phyloP scores from a whole-genome alignment of 495 filamentous ascomycete species.

The Chaetomium tenue region DNA sequence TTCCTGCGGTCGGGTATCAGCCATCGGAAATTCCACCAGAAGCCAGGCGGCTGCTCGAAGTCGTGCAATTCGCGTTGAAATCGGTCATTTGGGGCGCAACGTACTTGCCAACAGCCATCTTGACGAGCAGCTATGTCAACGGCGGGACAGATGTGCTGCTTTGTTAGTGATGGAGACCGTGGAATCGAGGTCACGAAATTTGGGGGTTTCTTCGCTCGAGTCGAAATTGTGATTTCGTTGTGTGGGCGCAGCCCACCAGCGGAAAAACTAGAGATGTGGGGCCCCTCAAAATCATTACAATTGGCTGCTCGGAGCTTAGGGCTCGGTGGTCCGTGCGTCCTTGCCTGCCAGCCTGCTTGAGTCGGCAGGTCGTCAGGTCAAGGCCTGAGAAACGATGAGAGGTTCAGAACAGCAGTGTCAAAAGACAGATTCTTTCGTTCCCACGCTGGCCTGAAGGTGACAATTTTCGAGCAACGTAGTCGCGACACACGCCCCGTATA shows the following conservation, averaged over 20 bases:
- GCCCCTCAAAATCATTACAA: slow-evolving; percentile 15
- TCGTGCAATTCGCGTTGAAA: slow-evolving; percentile 23
- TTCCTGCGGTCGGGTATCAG: slow-evolving; percentile 69
- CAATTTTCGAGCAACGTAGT: not conserved
- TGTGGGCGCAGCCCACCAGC: slow-evolving; percentile 35
- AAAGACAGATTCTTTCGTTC: not conserved
- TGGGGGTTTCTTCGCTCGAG: slow-evolving; percentile 35
- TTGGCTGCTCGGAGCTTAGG: slow-evolving; percentile 38
- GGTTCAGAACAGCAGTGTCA: not conserved
- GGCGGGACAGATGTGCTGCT: slow-evolving; percentile 35
- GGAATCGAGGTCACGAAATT: slow-evolving; percentile 37
- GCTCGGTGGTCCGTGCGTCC: slow-evolving; percentile 29
- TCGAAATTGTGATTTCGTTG: slow-evolving; percentile 41
- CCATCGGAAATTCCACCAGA: slow-evolving; percentile 25
- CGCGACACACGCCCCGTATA: not conserved
- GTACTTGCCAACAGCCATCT: slow-evolving; percentile 93
- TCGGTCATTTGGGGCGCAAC: slow-evolving; percentile 38
- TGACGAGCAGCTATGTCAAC: slow-evolving; percentile 52
- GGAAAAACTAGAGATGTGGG: slow-evolving; percentile 39
- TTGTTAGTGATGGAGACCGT: slow-evolving; percentile 40
- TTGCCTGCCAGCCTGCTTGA: not conserved
- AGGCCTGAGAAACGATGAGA: too few species aligned
- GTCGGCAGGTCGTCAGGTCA: too few species aligned
- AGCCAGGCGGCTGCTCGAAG: slow-evolving; percentile 9
- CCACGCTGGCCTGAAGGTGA: too few species aligned